These are phyloP conservation scores for Paramecium caudatum DNA, from an alignment of 73 alveolate species.

Conservation along the genomic window DNA sequence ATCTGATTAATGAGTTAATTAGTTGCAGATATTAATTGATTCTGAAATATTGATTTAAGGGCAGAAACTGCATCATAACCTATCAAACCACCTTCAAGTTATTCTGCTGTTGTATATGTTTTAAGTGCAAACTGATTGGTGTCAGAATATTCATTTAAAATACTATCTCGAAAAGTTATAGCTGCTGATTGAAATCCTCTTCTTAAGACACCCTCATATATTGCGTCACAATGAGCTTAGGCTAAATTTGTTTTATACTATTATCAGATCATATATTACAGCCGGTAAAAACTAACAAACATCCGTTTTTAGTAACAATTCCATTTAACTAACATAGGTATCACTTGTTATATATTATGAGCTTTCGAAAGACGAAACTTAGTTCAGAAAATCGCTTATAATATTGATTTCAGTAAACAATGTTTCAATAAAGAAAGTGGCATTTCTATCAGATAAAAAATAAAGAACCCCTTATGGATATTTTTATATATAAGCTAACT, in stretches of 20 bases:
- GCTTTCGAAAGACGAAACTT: neutral
- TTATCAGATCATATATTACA: neutral
- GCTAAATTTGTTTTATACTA: neutral
- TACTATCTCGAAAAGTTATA: neutral
- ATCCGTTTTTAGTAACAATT: neutral
- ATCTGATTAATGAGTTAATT: neutral
- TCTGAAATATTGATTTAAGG: neutral
- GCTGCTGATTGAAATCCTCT: constrained; percentile 13
- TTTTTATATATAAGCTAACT: neutral
- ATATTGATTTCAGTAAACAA: neutral
- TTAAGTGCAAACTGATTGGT: neutral
- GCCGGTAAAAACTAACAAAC: constrained; percentile 11
- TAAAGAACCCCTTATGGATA: neutral
- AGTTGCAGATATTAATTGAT: neutral
- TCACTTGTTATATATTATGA: constrained; percentile 24
- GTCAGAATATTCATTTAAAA: neutral
- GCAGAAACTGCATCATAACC: constrained; percentile 7
- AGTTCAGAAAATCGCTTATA: neutral
- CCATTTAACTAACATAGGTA: neutral
- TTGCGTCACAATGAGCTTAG: constrained; percentile 48
- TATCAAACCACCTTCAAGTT: constrained; percentile 48
- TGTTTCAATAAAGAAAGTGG: neutral
- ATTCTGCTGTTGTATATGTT: neutral
- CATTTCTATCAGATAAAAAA: neutral
- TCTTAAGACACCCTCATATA: constrained; percentile 38